Conservation (phyloP, 805 yeast species). For the Kockiozyma suomiensis region DNA sequence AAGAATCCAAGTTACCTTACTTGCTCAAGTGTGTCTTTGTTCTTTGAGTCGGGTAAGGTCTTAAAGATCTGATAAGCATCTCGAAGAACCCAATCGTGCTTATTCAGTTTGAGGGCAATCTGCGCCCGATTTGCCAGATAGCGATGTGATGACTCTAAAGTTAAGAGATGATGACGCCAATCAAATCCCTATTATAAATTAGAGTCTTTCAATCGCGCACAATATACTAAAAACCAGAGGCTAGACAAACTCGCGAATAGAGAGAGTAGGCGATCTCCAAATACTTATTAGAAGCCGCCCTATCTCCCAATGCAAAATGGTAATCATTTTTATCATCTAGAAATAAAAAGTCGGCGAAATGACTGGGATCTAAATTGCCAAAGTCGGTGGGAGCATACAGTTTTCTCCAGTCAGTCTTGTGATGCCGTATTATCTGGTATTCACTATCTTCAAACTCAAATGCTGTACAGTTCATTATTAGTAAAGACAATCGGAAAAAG, state of each 20-base stretch:
- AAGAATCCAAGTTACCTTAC: too few relatives aligned
- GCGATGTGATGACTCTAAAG: neutral
- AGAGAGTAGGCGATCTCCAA: constrained; percentile 2
- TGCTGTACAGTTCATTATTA: neutral
- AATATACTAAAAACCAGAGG: neutral
- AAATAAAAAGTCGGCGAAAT: neutral
- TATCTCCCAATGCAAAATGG: neutral
- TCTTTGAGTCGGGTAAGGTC: neutral
- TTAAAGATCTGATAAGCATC: neutral
- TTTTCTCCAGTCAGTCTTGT: neutral
- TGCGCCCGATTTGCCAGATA: neutral
- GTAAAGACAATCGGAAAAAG: too few relatives aligned
- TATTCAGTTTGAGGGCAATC: neutral
- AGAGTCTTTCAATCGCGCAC: too few relatives aligned
- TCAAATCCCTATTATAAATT: constrained; percentile 9
- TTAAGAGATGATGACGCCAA: constrained; percentile 1
- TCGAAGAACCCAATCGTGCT: neutral
- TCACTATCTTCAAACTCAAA: neutral
- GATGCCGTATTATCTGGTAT: neutral
- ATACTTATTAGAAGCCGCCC: neutral
- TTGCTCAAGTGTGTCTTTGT: neutral
- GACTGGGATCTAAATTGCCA: neutral
- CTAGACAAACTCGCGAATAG: neutral
- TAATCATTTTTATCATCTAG: neutral
- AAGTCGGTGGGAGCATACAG: neutral